Conservation (phyloP, 257 asterid species). For the Marsdenia floribunda region DNA sequence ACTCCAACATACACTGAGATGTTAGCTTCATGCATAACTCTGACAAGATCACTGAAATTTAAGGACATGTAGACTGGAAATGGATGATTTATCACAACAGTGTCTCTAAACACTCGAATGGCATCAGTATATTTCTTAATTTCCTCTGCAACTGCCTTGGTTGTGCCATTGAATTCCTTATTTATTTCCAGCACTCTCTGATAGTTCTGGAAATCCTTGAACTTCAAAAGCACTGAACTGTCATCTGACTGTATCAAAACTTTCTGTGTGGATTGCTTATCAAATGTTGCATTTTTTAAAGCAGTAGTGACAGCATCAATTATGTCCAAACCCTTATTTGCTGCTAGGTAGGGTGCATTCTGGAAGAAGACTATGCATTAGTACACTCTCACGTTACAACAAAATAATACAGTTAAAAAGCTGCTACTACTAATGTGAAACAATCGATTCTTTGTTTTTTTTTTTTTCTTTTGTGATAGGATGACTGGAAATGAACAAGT, state of each 20-base stretch:
- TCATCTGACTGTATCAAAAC: slow-evolving; percentile 69
- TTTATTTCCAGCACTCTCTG: slow-evolving; percentile 47
- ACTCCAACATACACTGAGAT: slow-evolving; percentile 63
- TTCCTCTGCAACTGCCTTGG: slow-evolving; percentile 42
- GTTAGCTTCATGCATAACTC: slow-evolving; percentile 66
- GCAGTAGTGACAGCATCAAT: slow-evolving; percentile 45
- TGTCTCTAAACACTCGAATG: slow-evolving; percentile 49
- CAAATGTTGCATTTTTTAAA: slow-evolving; percentile 55
- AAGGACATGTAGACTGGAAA: slow-evolving; percentile 33
- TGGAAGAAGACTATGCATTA: slow-evolving; percentile 12
- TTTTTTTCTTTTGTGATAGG: not conserved
- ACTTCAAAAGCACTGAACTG: slow-evolving; percentile 53
- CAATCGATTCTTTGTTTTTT: not conserved
- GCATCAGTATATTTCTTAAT: slow-evolving; percentile 78
- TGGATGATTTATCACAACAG: slow-evolving; percentile 34
- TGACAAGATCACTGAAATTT: slow-evolving; percentile 50
- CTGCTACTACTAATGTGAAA: not conserved
- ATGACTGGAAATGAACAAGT: not conserved
- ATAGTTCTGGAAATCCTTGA: slow-evolving; percentile 43
- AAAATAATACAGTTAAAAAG: not conserved
- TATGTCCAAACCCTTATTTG: slow-evolving; percentile 55
- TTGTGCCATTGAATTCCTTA: slow-evolving; percentile 35
- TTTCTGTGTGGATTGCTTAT: slow-evolving; percentile 49
- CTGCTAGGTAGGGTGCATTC: slow-evolving; percentile 72
- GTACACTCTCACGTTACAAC: too few species aligned